Percentiles rank a stretch among this genome's conserved stretches.
Evolutionary conservation across 129 eudicot genomes (phyloP).

Genomic region (Saposhnikovia divaricata): DNA sequence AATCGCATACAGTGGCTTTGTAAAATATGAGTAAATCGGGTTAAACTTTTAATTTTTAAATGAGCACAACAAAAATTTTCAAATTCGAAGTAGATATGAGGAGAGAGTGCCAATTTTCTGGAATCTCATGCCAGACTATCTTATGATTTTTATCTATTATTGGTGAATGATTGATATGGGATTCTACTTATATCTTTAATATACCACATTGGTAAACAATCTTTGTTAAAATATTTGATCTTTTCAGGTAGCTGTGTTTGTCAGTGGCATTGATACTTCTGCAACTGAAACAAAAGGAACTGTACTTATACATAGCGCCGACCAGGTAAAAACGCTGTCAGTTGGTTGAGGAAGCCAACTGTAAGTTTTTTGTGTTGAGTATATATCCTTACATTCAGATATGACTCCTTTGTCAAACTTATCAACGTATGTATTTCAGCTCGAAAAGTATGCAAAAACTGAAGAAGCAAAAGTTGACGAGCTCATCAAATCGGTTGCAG

Average conservation of each 20-base stretch:
- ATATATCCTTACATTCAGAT: background rate
- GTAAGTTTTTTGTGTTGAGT: too few relatives aligned
- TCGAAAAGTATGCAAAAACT: slow-evolving; percentile 87
- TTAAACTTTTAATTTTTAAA: background rate
- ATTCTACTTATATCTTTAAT: background rate
- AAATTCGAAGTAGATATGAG: too few relatives aligned
- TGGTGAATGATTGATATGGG: too few relatives aligned
- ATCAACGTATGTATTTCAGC: slow-evolving; percentile 28
- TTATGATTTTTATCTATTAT: too few relatives aligned
- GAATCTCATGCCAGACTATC: too few relatives aligned
- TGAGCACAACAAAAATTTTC: background rate
- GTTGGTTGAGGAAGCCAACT: background rate
- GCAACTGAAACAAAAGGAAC: slow-evolving; percentile 99
- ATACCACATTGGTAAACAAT: background rate
- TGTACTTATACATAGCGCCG: slow-evolving; percentile 86
- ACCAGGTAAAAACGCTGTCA: slow-evolving; percentile 44
- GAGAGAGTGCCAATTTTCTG: too few relatives aligned
- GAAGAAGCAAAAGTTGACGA: slow-evolving; percentile 97
- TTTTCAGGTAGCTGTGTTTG: slow-evolving; percentile 85
- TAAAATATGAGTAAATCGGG: background rate
- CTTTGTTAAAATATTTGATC: slow-evolving; percentile 6
- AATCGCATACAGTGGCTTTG: background rate
- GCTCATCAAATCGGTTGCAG: slow-evolving; percentile 92
- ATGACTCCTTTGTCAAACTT: background rate
- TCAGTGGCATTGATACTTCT: slow-evolving; percentile 86